A percentile compares a stretch with the other conserved stretches of the same genome.
These are phyloP conservation scores for Exophiala calicioides DNA, from an alignment of 2,329 filamentous ascomycete species.

Conservation along the genomic window DNA sequence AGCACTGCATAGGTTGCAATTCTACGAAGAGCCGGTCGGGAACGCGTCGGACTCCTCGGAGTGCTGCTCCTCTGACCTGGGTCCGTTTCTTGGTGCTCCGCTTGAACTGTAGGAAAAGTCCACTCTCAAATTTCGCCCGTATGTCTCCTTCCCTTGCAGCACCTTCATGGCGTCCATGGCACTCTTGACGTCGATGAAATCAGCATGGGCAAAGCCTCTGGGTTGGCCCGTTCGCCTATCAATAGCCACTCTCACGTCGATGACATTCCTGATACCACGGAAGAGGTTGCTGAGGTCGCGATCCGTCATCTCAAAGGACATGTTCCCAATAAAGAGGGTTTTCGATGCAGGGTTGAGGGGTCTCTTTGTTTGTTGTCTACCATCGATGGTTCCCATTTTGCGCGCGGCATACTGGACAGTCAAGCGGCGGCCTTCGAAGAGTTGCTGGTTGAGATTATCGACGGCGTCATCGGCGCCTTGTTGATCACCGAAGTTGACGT, in stretches of 20 bases:
- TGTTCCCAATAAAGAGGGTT: constrained; percentile 80
- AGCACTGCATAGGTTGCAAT: too few species aligned
- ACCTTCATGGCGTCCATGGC: constrained; percentile 62
- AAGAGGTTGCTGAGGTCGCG: constrained; percentile 79
- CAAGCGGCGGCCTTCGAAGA: constrained; percentile 65
- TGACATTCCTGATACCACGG: constrained; percentile 66
- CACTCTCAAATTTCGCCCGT: constrained; percentile 65
- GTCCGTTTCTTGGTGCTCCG: constrained; percentile 26
- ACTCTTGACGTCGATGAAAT: constrained; percentile 69
- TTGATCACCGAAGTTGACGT: constrained; percentile 60
- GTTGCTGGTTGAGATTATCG: constrained; percentile 58
- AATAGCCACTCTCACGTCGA: constrained; percentile 78
- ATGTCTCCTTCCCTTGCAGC: constrained; percentile 61
- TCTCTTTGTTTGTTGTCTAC: not conserved
- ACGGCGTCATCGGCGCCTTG: constrained; percentile 59
- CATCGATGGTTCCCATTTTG: constrained; percentile 7
- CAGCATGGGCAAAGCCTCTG: constrained; percentile 80
- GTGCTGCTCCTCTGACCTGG: constrained; percentile 5
- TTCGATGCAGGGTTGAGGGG: constrained; percentile 54
- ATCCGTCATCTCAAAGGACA: constrained; percentile 83
- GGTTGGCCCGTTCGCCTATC: constrained; percentile 79
- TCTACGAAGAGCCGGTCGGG: not conserved
- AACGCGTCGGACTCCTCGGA: not conserved
- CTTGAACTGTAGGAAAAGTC: constrained; percentile 54
- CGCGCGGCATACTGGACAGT: constrained; percentile 60